Evolutionary conservation across 805 yeast genomes (phyloP).

Genomic region (Metschnikowia lunata): DNA sequence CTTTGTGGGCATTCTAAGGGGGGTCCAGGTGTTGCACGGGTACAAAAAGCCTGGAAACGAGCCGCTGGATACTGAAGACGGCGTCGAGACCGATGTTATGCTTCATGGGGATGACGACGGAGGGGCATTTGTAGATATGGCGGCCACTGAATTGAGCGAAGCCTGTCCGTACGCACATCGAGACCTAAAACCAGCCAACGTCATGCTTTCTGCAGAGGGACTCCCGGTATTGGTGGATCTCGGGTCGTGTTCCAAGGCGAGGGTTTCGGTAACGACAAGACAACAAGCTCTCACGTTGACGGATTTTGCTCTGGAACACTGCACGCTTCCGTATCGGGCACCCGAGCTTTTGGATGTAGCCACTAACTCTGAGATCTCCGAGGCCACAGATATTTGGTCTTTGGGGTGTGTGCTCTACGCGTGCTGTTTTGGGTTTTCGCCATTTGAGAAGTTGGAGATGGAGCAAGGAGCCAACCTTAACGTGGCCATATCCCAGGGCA

Average conservation of each 20-base stretch:
- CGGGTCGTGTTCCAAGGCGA: constrained; percentile 72
- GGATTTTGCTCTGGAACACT: constrained; percentile 78
- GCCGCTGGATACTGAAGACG: constrained; percentile 14
- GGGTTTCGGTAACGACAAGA: constrained; percentile 49
- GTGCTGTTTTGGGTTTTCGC: constrained; percentile 72
- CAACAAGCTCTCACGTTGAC: constrained; percentile 72
- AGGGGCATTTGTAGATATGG: constrained; percentile 11
- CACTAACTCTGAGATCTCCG: constrained; percentile 61
- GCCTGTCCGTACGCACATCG: constrained; percentile 74
- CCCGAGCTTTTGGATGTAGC: constrained; percentile 84
- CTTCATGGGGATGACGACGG: constrained; percentile 25
- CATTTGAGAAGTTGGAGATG: constrained; percentile 80
- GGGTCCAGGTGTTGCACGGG: constrained; percentile 71
- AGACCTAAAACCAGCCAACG: constrained; percentile 86
- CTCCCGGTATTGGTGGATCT: constrained; percentile 78
- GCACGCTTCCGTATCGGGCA: constrained; percentile 83
- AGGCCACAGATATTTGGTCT: constrained; percentile 86
- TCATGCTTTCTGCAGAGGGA: constrained; percentile 73
- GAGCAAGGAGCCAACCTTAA: constrained; percentile 78
- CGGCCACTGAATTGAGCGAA: constrained; percentile 48
- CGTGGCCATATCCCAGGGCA: constrained; percentile 69
- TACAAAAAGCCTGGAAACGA: constrained; percentile 33
- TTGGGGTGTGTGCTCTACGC: constrained; percentile 81
- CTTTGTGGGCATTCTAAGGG: constrained; percentile 68
- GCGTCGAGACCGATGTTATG: constrained; percentile 13